Conservation (phyloP, 1,139 yeast species). For the Blastobotrys illinoisensis region DNA sequence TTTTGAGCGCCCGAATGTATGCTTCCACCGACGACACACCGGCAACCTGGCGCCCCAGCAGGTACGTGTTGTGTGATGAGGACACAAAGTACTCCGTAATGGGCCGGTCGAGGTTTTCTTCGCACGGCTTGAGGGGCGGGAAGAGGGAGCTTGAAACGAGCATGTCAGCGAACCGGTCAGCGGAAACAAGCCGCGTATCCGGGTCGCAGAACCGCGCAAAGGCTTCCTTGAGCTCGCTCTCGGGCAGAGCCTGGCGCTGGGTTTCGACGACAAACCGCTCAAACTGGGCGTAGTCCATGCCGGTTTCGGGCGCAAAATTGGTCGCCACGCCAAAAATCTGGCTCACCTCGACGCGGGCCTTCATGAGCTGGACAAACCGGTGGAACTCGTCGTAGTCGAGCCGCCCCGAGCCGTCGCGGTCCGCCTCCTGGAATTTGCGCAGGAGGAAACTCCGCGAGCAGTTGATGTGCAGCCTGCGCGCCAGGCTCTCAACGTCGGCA, state of each 20-base stretch:
- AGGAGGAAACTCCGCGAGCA: constrained; percentile 41
- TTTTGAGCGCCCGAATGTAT: constrained; percentile 78
- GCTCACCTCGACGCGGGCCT: constrained; percentile 47
- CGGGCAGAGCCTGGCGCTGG: constrained; percentile 46
- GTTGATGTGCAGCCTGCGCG: constrained; percentile 65
- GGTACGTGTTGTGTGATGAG: constrained; percentile 91
- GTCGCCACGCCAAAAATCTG: constrained; percentile 35
- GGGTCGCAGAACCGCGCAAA: constrained; percentile 43
- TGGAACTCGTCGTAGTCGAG: constrained; percentile 70
- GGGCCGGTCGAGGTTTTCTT: constrained; percentile 57
- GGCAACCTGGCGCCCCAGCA: constrained; percentile 83
- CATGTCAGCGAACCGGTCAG: constrained; percentile 49
- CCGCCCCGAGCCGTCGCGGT: constrained; percentile 39
- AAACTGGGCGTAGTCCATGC: constrained; percentile 39
- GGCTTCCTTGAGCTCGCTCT: constrained; percentile 32
- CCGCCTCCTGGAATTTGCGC: constrained; percentile 47
- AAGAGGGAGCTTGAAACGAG: constrained; percentile 45
- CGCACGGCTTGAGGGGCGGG: constrained; percentile 31
- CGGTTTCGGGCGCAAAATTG: constrained; percentile 11
- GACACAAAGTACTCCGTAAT: constrained; percentile 82
- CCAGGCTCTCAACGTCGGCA: constrained; percentile 60
- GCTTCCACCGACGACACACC: constrained; percentile 91
- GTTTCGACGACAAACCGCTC: constrained; percentile 41
- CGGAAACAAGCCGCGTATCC: constrained; percentile 30
- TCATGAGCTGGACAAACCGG: constrained; percentile 52